phyloP scores from a whole-genome alignment of 2,329 filamentous ascomycete species.

The Beauveria asiatica region DNA sequence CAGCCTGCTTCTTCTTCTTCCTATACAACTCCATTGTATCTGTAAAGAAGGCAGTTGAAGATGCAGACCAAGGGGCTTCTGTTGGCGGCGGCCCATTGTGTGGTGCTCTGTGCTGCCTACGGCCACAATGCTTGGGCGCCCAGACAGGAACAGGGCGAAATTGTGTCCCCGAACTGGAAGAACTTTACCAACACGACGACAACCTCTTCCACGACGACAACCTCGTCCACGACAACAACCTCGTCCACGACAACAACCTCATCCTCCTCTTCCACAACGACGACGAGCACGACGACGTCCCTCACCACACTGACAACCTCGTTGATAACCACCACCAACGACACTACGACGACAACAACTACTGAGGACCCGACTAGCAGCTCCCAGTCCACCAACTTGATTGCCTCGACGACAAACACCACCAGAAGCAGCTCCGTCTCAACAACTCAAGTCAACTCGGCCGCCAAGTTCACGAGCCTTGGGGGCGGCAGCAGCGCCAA shows the following conservation, averaged over 20 bases:
- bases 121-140: neutral
- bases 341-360: neutral
- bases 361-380: neutral
- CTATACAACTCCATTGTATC: neutral
- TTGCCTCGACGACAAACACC: neutral
- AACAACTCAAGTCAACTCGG: neutral
- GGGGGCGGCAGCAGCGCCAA: neutral
- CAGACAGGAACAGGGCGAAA: conserved; percentile 4
- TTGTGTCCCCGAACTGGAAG: neutral
- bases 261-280: neutral
- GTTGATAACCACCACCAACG: neutral
- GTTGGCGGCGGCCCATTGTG: conserved; percentile 1
- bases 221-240: neutral
- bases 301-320: neutral
- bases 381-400: neutral
- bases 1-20: neutral
- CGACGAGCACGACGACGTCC: neutral
- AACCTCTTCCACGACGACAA: neutral
- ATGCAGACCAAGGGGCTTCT: conserved; percentile 8
- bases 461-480: no score
- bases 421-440: neutral
- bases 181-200: conserved; percentile 9
- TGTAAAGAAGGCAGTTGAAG: conserved; percentile 2
- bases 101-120: neutral
- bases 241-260: neutral